Percentiles rank a stretch among this genome's conserved stretches.
Conservation (phyloP, 2,329 filamentous ascomycete genomes). For the Thermothelomyces thermophilus region DNA sequence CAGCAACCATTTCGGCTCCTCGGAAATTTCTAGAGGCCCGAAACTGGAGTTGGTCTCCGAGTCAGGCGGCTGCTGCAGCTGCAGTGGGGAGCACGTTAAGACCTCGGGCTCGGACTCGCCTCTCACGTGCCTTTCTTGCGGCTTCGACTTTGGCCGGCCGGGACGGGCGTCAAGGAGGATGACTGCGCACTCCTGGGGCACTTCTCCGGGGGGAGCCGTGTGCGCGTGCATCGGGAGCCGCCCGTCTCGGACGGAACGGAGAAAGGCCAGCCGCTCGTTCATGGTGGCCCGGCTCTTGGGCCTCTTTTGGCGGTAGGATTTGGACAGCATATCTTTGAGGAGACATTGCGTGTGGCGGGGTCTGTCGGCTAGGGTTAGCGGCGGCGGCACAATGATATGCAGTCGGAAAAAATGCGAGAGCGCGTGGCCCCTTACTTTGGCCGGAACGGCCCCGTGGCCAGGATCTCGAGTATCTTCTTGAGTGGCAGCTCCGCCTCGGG, state of each 20-base stretch:
- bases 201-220: not conserved
- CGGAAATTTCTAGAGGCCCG: not conserved
- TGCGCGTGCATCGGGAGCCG: not conserved
- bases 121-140: not conserved
- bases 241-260: constrained; percentile 11
- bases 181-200: constrained; percentile 10
- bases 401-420: not conserved
- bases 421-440: constrained; percentile 7
- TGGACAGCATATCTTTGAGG: constrained; percentile 17
- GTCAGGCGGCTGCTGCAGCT: not conserved
- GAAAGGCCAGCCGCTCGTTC: constrained; percentile 10
- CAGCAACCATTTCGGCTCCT: not conserved
- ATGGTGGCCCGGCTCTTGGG: constrained; percentile 12
- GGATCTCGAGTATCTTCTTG: constrained; percentile 12
- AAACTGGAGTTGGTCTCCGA: not conserved
- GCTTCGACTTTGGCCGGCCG: not conserved
- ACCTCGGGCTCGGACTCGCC: not conserved
- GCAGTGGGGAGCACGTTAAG: not conserved
- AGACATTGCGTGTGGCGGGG: constrained; percentile 18
- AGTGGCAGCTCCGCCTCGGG: constrained; percentile 16
- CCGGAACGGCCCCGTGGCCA: constrained; percentile 12
- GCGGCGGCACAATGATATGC: not conserved
- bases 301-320: constrained; percentile 17
- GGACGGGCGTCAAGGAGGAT: constrained; percentile 11
- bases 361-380: not conserved